Evolutionary conservation across 164 flowering plant genomes (phyloP), one percentile per base, ranked within the genome.

Genomic region (Macadamia tetraphylla): DNA sequence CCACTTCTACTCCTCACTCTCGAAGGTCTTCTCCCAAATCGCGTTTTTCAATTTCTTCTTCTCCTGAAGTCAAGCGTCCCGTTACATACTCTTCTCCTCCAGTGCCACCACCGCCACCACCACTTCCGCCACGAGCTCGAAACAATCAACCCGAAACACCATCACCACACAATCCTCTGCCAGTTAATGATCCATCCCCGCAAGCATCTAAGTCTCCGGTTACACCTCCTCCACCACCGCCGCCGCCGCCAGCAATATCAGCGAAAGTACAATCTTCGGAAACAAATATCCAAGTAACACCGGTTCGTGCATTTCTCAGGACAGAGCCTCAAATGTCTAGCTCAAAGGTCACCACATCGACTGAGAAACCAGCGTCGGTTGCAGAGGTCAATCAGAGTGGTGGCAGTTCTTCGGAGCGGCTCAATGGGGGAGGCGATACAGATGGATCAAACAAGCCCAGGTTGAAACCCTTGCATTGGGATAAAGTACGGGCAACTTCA

Each of bases 381-480:
- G 76, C 77, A 63, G 84, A 79, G 71, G 74, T 17, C 9, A 68
- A 18, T 44, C 65, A 51, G 31, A 70, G 65, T 40, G 71, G 65
- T 40, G 31, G 57, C 10, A 65, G 66, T 66, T 74, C 87, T 29
- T 62, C 77, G 6, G 89, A 78, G 71, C 77, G 66, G 60, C 70
- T 59, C 51, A 80, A 79, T 60, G 83, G 59, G 29, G 89, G 30
- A 30, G 79, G 83, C 17, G 85, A 84, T 18, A 58, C 14, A 12
- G 89, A 83, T 48, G 87, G 79, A 53, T 75, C 73, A 35, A 35
- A 35, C 23, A 88, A 76, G 51, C 93, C 98, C 40, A 89, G 73
- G 77, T 75, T 95, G 79, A 95, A 89, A 85, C 92, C 98, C 64
- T 78, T 95, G 75, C 98, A 95, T 64, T 95, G 99, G 99, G 99